These are phyloP conservation scores for Candida chilensis DNA, from an alignment of 805 yeast genomes.

Conservation along the genomic window DNA sequence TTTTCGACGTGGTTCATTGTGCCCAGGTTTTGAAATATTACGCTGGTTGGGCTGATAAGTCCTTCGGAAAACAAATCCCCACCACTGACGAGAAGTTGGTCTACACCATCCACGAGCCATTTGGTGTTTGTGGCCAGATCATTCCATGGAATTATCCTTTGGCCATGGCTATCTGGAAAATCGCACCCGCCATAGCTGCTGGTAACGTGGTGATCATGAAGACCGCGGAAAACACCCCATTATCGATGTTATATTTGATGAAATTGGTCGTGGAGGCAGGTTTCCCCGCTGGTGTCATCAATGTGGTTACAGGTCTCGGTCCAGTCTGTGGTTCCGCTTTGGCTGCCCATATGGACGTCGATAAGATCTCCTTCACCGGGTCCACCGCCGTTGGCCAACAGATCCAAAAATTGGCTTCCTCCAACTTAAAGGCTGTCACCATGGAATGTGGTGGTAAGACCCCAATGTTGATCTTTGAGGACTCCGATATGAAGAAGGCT, in stretches of 20 bases:
- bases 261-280: constrained; percentile 32
- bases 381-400: constrained; percentile 39
- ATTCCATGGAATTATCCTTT: constrained; percentile 46
- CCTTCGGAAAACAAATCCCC: constrained; percentile 56
- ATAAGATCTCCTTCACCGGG: constrained; percentile 48
- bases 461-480: constrained; percentile 36
- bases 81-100: constrained; percentile 42
- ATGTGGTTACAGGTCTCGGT: constrained; percentile 36
- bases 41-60: constrained; percentile 72
- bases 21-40: constrained; percentile 50
- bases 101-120: constrained; percentile 24
- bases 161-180: constrained; percentile 41
- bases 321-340: constrained; percentile 34
- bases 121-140: constrained; percentile 43
- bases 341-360: constrained; percentile 32
- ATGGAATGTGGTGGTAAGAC: constrained; percentile 48
- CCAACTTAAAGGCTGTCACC: constrained; percentile 37
- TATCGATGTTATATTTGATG: constrained; percentile 32
- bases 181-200: constrained; percentile 36
- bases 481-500: constrained; percentile 36
- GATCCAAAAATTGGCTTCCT: constrained; percentile 29
- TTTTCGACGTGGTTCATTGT: constrained; percentile 49
- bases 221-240: constrained; percentile 41
- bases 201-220: constrained; percentile 40
- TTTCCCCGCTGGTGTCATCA: constrained; percentile 42